phyloP scores from a whole-genome alignment of 2,329 filamentous ascomycete genomes.

The Ceratocystis destructans region DNA sequence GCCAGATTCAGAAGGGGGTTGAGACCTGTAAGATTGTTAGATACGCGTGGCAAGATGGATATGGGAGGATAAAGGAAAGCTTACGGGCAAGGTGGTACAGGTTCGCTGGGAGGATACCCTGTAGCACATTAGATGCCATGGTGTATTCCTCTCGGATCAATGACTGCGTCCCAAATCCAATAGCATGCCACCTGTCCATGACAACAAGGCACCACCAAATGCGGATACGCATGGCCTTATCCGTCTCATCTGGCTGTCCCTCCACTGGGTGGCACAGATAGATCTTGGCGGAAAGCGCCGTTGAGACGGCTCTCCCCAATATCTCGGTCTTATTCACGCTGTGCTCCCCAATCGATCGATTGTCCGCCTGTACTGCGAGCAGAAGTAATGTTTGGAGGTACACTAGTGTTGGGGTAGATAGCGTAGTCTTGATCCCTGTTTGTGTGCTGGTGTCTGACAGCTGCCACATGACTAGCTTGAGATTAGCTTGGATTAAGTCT shows the following conservation, averaged over 20 bases:
- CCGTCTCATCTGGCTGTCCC: conserved; percentile 48
- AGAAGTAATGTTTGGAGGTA: conserved; percentile 55
- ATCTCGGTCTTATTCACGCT: conserved; percentile 40
- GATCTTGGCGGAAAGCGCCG: conserved; percentile 52
- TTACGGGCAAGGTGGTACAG: conserved; percentile 53
- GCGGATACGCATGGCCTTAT: conserved; percentile 29
- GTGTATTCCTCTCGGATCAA: conserved; percentile 50
- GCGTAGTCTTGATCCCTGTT: background rate
- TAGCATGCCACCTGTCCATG: conserved; percentile 60
- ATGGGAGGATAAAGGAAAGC: conserved; percentile 21
- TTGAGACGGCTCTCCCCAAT: conserved; percentile 50
- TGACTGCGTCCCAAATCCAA: conserved; percentile 48
- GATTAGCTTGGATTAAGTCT: conserved; percentile 10
- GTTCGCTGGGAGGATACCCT: conserved; percentile 45
- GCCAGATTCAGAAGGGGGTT: conserved; percentile 39
- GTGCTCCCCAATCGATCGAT: conserved; percentile 34
- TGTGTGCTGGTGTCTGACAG: conserved; percentile 22
- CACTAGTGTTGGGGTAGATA: conserved; percentile 25
- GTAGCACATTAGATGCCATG: conserved; percentile 46
- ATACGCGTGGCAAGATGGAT: background rate
- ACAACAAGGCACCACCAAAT: conserved; percentile 61
- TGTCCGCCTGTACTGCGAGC: conserved; percentile 51
- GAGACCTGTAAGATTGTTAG: conserved; percentile 31
- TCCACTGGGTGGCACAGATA: conserved; percentile 39
- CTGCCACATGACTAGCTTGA: conserved; percentile 40